Percentiles rank a stretch among this genome's conserved stretches.
Evolutionary conservation across 163 green algal genomes (phyloP).

Genomic region (Chlorella variabilis): DNA sequence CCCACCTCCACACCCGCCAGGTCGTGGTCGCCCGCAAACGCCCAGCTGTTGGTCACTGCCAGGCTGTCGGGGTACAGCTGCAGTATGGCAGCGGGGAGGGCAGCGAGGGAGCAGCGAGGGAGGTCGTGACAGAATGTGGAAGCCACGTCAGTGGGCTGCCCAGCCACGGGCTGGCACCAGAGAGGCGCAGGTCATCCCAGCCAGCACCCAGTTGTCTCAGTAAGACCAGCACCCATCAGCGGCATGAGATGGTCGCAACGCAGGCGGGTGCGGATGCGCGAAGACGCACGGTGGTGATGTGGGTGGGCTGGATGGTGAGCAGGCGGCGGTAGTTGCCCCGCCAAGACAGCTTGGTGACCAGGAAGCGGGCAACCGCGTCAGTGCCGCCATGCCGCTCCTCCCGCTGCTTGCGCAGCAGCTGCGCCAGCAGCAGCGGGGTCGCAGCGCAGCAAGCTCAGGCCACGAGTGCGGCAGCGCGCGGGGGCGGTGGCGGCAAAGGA

Average conservation of each 20-base stretch:
- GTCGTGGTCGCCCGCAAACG: slow-evolving; percentile 64
- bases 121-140: no score
- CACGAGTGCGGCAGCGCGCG: no score
- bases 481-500: not conserved
- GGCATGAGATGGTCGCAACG: no score
- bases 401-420: slow-evolving; percentile 38
- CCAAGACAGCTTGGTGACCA: slow-evolving; percentile 84
- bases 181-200: no score
- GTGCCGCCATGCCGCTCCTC: not conserved
- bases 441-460: no score
- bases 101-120: no score
- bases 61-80: slow-evolving; percentile 69
- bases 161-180: no score
- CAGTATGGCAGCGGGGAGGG: not conserved
- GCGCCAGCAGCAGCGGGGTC: not conserved
- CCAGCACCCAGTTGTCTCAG: no score
- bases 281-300: slow-evolving; percentile 67
- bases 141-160: no score
- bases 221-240: no score
- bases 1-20: slow-evolving; percentile 34
- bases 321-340: slow-evolving; percentile 80
- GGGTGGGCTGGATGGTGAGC: slow-evolving; percentile 71
- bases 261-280: no score
- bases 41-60: slow-evolving; percentile 83
- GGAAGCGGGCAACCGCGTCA: slow-evolving; percentile 60